phyloP scores from a whole-genome alignment of 495 filamentous ascomycete genomes.

The Aspergillus taichungensis region DNA sequence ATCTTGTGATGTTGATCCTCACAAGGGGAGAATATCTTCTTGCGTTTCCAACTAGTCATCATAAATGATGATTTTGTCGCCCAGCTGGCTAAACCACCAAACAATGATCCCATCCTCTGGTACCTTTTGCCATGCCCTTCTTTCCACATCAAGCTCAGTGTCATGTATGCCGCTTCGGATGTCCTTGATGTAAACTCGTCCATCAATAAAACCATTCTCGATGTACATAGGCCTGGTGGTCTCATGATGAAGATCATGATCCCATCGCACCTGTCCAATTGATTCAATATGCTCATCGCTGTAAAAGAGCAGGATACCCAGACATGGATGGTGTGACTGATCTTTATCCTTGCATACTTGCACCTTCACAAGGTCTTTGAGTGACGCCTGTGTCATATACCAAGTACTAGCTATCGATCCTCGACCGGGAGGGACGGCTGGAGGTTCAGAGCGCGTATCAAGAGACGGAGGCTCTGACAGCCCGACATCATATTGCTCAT shows the following conservation, averaged over 20 bases:
- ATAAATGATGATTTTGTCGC: conserved; percentile 4
- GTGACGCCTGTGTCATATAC: conserved; percentile 8
- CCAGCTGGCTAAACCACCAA: conserved; percentile 4
- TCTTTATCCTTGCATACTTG: conserved; percentile 4
- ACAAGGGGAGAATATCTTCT: too few species aligned
- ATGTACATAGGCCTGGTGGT: background rate
- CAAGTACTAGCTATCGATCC: background rate
- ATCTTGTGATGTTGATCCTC: too few species aligned
- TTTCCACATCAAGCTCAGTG: background rate
- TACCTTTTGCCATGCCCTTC: background rate
- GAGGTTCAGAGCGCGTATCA: background rate
- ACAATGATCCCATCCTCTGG: conserved; percentile 2
- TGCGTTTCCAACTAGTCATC: too few species aligned
- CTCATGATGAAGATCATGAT: conserved; percentile 3
- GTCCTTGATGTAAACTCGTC: conserved; percentile 5
- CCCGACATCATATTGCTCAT: background rate
- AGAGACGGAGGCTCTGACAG: background rate
- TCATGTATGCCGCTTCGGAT: background rate
- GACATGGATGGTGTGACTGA: conserved; percentile 3
- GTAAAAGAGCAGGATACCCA: conserved; percentile 7
- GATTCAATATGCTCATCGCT: conserved; percentile 7
- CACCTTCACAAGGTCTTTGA: conserved; percentile 5
- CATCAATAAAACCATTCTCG: background rate
- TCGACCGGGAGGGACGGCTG: background rate
- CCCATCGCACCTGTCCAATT: conserved; percentile 9